Base-by-base conservation (phyloP, 2,329 filamentous ascomycete genomes). In the Herpotrichia juniperi region DNA sequence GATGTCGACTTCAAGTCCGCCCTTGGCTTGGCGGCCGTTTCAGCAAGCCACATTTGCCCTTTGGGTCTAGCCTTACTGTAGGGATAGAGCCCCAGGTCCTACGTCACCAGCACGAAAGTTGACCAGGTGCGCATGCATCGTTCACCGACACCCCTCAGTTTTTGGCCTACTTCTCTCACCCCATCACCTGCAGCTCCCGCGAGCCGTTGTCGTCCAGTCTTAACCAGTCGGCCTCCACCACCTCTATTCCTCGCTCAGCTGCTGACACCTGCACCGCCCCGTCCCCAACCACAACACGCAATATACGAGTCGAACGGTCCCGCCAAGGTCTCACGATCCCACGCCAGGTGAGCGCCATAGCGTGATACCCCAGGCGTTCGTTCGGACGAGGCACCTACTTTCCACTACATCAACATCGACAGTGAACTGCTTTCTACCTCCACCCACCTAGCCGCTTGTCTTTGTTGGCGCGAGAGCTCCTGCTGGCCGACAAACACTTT, bases 21-120 rank as follows among this genome's bases (percentile, higher is more conserved):
- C 16, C 42, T 44, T 34, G 42, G 28, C 26, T 37, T 6, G 17
- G 34, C 24, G 42, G n/a, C 11, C 42, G 31, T 35, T 32, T 34
- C 43, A 46, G 17, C 21, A 40, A 24, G 43, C 16, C 43, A 22
- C 43, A 30, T 25, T 46, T 40, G 6, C 42, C 4, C 28, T 31
- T 35, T 19, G 11, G 43, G 42, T 4, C 42, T 44, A 44, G 42
- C 25, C 9, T 11, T 6, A 2, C 4, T 40, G 21, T 21, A 40
- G 37, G 37, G 37, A n/a, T 24, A 2, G 37, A 24, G 37, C 37
- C 37, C 37, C 21, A 24, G 6, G 37, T n/a, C 16, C 11, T 40
- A 40, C 37, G 37, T 40, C 37, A 40, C 37, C 37, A 25, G 10
- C 37, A 40, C 37, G 10, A 40, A 37, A 19, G 37, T 25, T 14